Evolutionary conservation across 495 filamentous ascomycete genomes (phyloP), one percentile per base, ranked within the genome.

Genomic region (Penicillium canescens): DNA sequence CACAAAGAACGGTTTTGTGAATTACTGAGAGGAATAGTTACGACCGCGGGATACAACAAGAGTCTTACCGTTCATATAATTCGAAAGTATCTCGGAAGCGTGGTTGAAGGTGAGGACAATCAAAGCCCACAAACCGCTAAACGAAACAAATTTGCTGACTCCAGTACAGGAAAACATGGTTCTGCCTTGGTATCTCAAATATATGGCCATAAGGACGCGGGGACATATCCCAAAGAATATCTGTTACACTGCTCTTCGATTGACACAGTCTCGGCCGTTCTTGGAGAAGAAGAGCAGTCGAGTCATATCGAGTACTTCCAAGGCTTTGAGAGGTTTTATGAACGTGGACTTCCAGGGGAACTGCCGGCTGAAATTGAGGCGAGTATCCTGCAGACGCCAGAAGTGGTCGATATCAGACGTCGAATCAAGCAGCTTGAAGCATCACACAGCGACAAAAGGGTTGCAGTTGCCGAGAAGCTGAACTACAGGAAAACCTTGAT

Each of bases 101-200:
- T 42, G 2, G 37, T 63, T 44, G 36, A 63, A 63, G 49, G 56
- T 63, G 21, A 26, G 60, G 5, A 13, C 40, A 4, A 13, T n/a
- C 18, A 18, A 26, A 46, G 18, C 77, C 35, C 72, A 75, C 0
- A 64, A 71, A n/a, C 12, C 39, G 9, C 36, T 46, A 7, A 42
- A 48, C 21, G 45, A 55, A n/a, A 24, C 40, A 44, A 9, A 39
- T 37, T 48, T 14, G 45, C 12, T 40, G 39, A 59, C n/a, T 6
- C 20, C 1, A 12, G 20, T 33, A 63, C 26, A 63, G 57, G 26
- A 35, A 60, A 56, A 39, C 43, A 65, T 57, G 35, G 52, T 11
- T 66, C 57, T 57, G 52, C 48, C 41, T 49, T 59, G 24, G 57
- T 66, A 26, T 66, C 56, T 10, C 42, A 66, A 41, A 66, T 63